phyloP scores from a whole-genome alignment of 805 yeast genomes.

The Pichia paraexigua region DNA sequence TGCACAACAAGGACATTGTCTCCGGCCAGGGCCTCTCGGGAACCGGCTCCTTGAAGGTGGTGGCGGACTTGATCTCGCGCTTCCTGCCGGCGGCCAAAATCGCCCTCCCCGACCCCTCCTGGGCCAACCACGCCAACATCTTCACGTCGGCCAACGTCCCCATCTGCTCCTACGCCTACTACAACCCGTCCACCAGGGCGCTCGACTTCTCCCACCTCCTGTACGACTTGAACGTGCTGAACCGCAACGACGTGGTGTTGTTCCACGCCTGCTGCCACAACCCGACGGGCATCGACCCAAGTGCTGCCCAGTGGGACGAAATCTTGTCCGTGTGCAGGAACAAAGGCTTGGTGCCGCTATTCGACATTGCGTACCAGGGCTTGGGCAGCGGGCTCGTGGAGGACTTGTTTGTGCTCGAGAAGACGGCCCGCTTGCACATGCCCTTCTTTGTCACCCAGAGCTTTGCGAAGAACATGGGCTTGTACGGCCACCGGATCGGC shows the following conservation, averaged over 20 bases:
- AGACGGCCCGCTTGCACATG: slow-evolving; percentile 11
- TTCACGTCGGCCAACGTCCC: slow-evolving; percentile 65
- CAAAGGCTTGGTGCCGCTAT: slow-evolving; percentile 64
- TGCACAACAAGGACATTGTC: slow-evolving; percentile 58
- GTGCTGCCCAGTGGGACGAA: slow-evolving; percentile 69
- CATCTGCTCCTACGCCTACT: slow-evolving; percentile 61
- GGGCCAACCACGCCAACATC: slow-evolving; percentile 89
- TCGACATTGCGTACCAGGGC: slow-evolving; percentile 95
- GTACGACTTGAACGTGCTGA: slow-evolving; percentile 45
- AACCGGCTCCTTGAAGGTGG: slow-evolving; percentile 86
- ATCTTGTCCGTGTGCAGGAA: slow-evolving; percentile 56
- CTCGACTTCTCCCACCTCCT: slow-evolving; percentile 61
- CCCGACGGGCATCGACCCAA: slow-evolving; percentile 94
- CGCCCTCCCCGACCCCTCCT: slow-evolving; percentile 79
- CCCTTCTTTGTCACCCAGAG: slow-evolving; percentile 51
- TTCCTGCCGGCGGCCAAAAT: slow-evolving; percentile 24
- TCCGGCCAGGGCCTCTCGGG: slow-evolving; percentile 90
- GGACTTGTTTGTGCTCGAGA: slow-evolving; percentile 49
- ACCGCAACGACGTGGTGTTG: slow-evolving; percentile 56
- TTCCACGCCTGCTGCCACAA: slow-evolving; percentile 96
- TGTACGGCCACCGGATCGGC: slow-evolving; percentile 93
- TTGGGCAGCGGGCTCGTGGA: slow-evolving; percentile 79
- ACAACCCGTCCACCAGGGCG: slow-evolving; percentile 42
- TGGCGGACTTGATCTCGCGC: slow-evolving; percentile 41
- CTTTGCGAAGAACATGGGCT: slow-evolving; percentile 91